Conservation (phyloP, 2,329 filamentous ascomycete species). For the Colletotrichum sp. region DNA sequence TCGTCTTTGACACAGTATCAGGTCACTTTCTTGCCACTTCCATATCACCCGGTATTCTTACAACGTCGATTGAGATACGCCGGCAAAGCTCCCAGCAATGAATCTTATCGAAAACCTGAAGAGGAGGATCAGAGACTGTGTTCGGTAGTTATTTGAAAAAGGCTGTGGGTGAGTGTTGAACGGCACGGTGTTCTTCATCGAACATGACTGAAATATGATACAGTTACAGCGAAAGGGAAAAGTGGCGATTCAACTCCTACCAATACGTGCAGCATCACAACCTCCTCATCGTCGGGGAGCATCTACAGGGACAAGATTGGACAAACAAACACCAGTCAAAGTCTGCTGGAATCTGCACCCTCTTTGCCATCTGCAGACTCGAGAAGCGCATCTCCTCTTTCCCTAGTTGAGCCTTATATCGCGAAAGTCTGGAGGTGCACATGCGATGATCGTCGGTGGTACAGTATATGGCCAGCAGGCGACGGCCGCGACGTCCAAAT, state of each 20-base stretch:
- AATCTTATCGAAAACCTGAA: background rate
- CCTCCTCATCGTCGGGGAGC: background rate
- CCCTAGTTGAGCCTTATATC: background rate
- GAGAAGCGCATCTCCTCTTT: background rate
- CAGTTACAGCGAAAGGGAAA: background rate
- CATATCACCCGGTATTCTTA: background rate
- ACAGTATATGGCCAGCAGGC: background rate
- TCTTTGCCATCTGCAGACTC: background rate
- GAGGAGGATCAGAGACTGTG: background rate
- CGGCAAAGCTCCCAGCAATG: background rate
- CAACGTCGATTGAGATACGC: background rate
- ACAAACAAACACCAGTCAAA: background rate
- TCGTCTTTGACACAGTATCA: background rate
- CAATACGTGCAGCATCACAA: background rate
- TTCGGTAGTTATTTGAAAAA: background rate
- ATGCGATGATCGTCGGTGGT: background rate
- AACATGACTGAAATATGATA: background rate
- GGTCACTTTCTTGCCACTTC: background rate
- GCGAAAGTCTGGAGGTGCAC: background rate
- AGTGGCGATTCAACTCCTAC: background rate
- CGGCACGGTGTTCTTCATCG: background rate
- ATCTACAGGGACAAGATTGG: background rate
- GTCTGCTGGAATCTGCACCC: fast-evolving
- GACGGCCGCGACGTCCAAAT: background rate
- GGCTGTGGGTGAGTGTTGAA: background rate